Base-by-base conservation (phyloP, 345 rosid species). In the Gynandropsis gynandra region DNA sequence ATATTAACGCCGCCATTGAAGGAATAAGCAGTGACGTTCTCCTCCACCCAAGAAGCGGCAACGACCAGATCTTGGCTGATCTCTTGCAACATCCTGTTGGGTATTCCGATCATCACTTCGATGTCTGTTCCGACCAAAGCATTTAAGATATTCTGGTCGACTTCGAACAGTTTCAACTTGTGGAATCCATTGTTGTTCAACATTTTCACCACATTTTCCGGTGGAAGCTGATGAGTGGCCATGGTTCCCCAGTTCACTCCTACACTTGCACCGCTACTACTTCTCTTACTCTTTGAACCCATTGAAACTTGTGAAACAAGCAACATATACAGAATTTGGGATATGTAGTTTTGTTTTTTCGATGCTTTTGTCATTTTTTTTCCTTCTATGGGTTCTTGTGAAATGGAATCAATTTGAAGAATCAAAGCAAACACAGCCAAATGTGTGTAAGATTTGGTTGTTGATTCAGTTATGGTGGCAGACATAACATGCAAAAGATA, bases 191-290 rank as follows among this genome's bases (percentile, higher is more conserved):
- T 84, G 27, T 78, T 79, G 16, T 36, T 66, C 48, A 87, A 67
- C 73, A 87, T 74, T 58, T 72, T 57, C 38, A 84, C 96, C 1
- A 87, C 75, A 42, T 66, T 84, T 10, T 76, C 71, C 1, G 96
- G 85, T 1, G 80, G 80, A 34, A 84, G 75, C 43, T 70, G 81
- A 71, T 74, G 89, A 29, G 69, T 73, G 12, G 89, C 67, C 76
- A 77, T 77, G 29, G 87, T 84, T 13, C 94, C 89, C 96, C 96
- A 87, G 78, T 87, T 87, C 15, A 77, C 74, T 34, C 85, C 80
- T 41, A 76, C 61, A 36, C 71, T 43, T 7, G 41, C 13, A 15
- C 34, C 56, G 50, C 19, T 72, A 27, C 15, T 45, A 45, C 10
- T 13, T 44, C 42, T 18, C 16, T 32, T 37, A 18, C 18, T 18